Percentiles rank a stretch among this genome's conserved stretches.
Evolutionary conservation across 805 yeast species (phyloP).

Genomic region (Metschnikowia picachoensis): DNA sequence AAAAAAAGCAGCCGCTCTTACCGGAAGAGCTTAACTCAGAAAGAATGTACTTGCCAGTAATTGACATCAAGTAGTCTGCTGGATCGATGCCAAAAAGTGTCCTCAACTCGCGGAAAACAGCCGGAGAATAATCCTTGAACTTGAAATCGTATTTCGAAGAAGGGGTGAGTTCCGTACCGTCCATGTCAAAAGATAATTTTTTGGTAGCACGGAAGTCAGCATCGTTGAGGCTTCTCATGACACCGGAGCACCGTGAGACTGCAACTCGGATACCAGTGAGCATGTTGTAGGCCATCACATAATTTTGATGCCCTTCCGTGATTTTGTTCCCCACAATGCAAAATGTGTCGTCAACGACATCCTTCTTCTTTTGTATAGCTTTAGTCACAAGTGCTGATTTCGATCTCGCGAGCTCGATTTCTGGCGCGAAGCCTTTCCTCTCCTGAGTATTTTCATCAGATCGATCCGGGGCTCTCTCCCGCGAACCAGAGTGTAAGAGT

Average conservation of each 20-base stretch:
- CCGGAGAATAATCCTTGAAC: constrained; percentile 94
- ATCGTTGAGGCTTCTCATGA: constrained; percentile 66
- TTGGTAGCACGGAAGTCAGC: constrained; percentile 69
- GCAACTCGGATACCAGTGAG: constrained; percentile 94
- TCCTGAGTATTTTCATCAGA: background rate
- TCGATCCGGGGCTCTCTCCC: background rate
- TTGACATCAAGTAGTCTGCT: constrained; percentile 88
- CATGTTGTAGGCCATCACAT: constrained; percentile 94
- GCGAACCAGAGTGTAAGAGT: constrained; percentile 3
- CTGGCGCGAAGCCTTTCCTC: constrained; percentile 14
- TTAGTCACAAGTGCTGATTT: constrained; percentile 46
- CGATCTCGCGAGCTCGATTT: constrained; percentile 48
- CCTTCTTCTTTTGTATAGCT: constrained; percentile 37
- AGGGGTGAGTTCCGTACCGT: constrained; percentile 86
- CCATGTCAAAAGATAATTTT: constrained; percentile 81
- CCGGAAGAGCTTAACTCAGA: constrained; percentile 95
- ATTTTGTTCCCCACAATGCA: constrained; percentile 78
- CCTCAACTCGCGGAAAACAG: constrained; percentile 84
- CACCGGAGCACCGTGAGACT: constrained; percentile 86
- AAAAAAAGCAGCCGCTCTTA: constrained; percentile 93
- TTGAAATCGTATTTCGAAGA: constrained; percentile 94
- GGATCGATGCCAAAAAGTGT: constrained; percentile 83
- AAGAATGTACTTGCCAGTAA: constrained; percentile 88
- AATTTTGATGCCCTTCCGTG: constrained; percentile 90
- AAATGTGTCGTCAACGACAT: constrained; percentile 45